Evolutionary conservation across 768 basidiomycete genomes (phyloP).

Genomic region (Asterophora parasitica): DNA sequence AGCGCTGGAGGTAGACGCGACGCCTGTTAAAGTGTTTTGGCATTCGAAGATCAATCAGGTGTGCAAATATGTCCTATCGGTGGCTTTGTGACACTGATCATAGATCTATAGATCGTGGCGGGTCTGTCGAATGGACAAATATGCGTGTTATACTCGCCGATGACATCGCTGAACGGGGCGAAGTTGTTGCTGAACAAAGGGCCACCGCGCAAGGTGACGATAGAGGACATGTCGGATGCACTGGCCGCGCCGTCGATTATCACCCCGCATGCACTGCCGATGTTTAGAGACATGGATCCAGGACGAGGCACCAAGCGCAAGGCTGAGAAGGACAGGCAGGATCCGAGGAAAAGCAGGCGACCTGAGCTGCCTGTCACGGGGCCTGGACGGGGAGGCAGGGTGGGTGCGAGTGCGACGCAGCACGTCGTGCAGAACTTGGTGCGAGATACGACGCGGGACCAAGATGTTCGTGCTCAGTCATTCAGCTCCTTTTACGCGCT

Average conservation of each 20-base stretch:
- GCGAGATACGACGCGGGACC: slow-evolving; percentile 82
- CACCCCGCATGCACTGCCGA: slow-evolving; percentile 87
- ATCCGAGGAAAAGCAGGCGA: slow-evolving; percentile 87
- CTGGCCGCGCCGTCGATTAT: slow-evolving; percentile 82
- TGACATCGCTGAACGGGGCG: slow-evolving; percentile 85
- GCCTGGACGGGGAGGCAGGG: slow-evolving; percentile 88
- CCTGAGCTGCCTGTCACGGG: slow-evolving; percentile 92
- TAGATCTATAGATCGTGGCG: slow-evolving; percentile 66
- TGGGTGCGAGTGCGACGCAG: slow-evolving; percentile 95
- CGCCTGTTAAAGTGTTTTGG: slow-evolving; percentile 90
- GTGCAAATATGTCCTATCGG: slow-evolving; percentile 21
- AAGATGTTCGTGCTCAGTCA: slow-evolving; percentile 74
- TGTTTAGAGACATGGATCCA: slow-evolving; percentile 82
- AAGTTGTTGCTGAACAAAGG: slow-evolving; percentile 86
- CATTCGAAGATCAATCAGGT: slow-evolving; percentile 98
- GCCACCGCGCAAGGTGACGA: slow-evolving; percentile 72
- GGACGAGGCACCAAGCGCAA: slow-evolving; percentile 80
- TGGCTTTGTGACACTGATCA: slow-evolving; percentile 4
- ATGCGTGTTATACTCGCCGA: slow-evolving; percentile 88
- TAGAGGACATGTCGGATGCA: slow-evolving; percentile 88
- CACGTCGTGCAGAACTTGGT: slow-evolving; percentile 95
- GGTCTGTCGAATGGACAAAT: slow-evolving; percentile 87
- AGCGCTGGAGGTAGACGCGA: slow-evolving; percentile 63
- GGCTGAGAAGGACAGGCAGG: slow-evolving; percentile 81
- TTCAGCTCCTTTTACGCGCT: not conserved